Percentiles rank a stretch among this genome's conserved stretches.
Conservation (phyloP, 345 rosid genomes). For the Salix purpurea region DNA sequence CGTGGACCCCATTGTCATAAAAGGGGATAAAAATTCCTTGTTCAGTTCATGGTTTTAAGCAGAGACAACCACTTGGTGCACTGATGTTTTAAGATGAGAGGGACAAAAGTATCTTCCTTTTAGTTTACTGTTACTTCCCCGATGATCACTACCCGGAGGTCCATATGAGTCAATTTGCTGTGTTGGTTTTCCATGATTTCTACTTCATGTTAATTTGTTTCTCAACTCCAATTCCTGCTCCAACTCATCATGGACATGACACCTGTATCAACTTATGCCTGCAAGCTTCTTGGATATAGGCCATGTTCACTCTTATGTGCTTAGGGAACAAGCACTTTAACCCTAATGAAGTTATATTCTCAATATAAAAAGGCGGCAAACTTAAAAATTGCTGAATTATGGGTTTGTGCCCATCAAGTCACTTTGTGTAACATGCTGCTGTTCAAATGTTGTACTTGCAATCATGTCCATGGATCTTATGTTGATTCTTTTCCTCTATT, state of each 20-base stretch:
- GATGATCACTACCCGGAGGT: neutral
- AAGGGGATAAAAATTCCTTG: no score
- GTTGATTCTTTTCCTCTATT: no score
- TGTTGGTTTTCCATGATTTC: conserved; percentile 7
- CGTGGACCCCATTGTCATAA: neutral
- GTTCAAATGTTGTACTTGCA: neutral
- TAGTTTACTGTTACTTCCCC: neutral
- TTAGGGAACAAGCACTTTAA: neutral
- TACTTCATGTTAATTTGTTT: neutral
- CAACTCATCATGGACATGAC: no score
- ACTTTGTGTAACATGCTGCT: neutral
- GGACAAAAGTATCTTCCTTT: neutral
- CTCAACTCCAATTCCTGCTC: no score
- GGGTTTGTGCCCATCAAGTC: neutral
- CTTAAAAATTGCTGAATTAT: neutral
- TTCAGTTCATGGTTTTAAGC: neutral
- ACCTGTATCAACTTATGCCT: no score
- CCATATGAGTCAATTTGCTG: neutral
- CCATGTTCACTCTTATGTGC: no score
- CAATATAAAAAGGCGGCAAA: no score
- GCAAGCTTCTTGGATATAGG: no score
- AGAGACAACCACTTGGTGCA: neutral
- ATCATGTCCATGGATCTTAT: no score
- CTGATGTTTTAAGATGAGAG: neutral
- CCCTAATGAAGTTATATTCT: neutral